phyloP scores from a whole-genome alignment of 148 eudicot genomes.

The Salicornia ramosissima region DNA sequence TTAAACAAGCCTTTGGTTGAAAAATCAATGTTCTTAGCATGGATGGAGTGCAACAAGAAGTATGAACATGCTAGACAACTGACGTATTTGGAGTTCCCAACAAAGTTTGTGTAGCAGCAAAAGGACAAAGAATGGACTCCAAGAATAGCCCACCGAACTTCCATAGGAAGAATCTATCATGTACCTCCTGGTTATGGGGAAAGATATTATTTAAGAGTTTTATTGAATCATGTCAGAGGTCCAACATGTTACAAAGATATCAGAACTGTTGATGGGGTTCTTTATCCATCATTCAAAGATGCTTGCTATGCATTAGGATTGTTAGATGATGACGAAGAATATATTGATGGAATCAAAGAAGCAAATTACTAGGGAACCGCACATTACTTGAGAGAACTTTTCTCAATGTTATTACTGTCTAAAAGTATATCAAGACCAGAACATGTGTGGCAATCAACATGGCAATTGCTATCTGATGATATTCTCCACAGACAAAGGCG shows the following conservation, averaged over 20 bases:
- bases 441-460: no score
- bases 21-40: background rate
- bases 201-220: background rate
- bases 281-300: background rate
- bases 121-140: background rate
- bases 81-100: no score
- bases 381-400: no score
- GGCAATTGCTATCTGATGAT: no score
- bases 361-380: background rate
- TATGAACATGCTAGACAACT: no score
- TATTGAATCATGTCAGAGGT: background rate
- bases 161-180: no score
- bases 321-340: background rate
- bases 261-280: background rate
- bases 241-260: slow-evolving; percentile 7
- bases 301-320: slow-evolving; percentile 1
- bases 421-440: no score
- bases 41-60: background rate
- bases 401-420: no score
- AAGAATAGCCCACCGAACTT: no score
- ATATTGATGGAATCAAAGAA: background rate
- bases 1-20: background rate
- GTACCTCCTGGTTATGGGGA: background rate
- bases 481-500: no score
- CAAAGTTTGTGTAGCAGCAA: no score